phyloP scores from a whole-genome alignment of 1,139 yeast species.

The Chernovozyma aurita region DNA sequence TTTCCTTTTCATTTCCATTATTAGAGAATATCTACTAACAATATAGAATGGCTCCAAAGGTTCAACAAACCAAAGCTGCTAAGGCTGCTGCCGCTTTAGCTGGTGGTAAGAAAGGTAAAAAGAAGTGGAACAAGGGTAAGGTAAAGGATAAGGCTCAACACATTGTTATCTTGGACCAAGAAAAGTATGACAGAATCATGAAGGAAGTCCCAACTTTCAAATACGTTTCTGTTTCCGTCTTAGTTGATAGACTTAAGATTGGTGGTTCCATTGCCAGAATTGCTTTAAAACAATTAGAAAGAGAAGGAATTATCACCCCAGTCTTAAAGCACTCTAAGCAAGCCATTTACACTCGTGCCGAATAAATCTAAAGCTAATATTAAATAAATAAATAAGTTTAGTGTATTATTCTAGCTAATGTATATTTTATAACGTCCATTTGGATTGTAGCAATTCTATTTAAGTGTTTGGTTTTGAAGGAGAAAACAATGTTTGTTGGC shows the following conservation, averaged over 20 bases:
- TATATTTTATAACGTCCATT: conserved; percentile 7
- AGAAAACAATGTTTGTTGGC: too few relatives aligned
- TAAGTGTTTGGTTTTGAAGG: too few relatives aligned
- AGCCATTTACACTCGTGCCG: conserved; percentile 89
- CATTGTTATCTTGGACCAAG: conserved; percentile 96
- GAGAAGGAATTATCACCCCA: conserved; percentile 92
- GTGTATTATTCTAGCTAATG: conserved; percentile 5
- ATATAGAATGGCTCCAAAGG: conserved; percentile 93
- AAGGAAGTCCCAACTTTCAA: conserved; percentile 99
- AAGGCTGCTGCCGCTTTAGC: conserved; percentile 99
- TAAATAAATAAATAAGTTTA: conserved; percentile 1
- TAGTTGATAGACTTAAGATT: conserved; percentile 98
- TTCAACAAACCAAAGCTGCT: conserved; percentile 99
- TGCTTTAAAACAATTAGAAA: conserved; percentile 94
- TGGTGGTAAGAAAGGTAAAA: conserved; percentile 99
- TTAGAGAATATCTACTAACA: too few relatives aligned
- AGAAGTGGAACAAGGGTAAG: conserved; percentile 99
- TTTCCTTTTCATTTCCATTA: too few relatives aligned
- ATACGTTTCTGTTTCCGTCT: conserved; percentile 95
- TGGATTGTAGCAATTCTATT: too few relatives aligned
- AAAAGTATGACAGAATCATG: conserved; percentile 97
- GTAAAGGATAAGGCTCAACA: conserved; percentile 99
- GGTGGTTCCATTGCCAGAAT: conserved; percentile 99
- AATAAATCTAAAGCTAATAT: conserved; percentile 15
- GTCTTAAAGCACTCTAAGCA: conserved; percentile 95